A percentile compares a stretch with the other conserved stretches of the same genome.
These are phyloP conservation scores for Penicillium expansum DNA, from an alignment of 2,329 filamentous ascomycete species.

Conservation along the genomic window DNA sequence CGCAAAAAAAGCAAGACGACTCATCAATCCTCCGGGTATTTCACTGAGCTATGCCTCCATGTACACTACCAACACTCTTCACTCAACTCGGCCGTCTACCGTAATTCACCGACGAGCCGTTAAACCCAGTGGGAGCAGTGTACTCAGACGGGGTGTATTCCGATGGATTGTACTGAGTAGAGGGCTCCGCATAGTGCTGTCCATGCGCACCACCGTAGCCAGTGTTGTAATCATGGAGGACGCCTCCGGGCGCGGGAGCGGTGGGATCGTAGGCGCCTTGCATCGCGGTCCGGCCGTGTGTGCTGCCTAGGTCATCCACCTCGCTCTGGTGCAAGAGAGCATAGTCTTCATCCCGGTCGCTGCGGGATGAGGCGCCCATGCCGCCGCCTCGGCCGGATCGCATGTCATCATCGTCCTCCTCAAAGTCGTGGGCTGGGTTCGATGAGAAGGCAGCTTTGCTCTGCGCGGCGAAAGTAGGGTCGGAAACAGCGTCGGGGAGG, in stretches of 20 bases:
- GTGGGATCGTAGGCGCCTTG: constrained; percentile 43
- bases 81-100: constrained; percentile 9
- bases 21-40: constrained; percentile 21
- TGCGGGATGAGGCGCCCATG: constrained; percentile 42
- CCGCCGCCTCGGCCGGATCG: constrained; percentile 38
- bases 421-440: constrained; percentile 46
- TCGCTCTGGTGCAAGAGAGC: constrained; percentile 51
- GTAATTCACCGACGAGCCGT: constrained; percentile 23
- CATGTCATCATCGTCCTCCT: constrained; percentile 47
- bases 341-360: constrained; percentile 51
- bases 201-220: constrained; percentile 43
- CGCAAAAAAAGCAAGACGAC: constrained; percentile 20
- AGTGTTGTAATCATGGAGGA: constrained; percentile 39
- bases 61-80: background rate
- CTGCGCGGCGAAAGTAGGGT: constrained; percentile 50
- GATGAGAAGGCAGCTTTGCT: constrained; percentile 49
- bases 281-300: constrained; percentile 36
- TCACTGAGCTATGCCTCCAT: constrained; percentile 1
- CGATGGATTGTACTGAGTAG: constrained; percentile 4
- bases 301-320: constrained; percentile 42
- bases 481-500: constrained; percentile 47
- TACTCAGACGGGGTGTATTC: constrained; percentile 11
- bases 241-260: constrained; percentile 26
- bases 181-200: constrained; percentile 27
- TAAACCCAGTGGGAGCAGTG: constrained; percentile 14